A percentile compares a stretch with the other conserved stretches of the same genome.
phyloP scores from a whole-genome alignment of 1,139 yeast species.

The Yamadazyma siamensis region DNA sequence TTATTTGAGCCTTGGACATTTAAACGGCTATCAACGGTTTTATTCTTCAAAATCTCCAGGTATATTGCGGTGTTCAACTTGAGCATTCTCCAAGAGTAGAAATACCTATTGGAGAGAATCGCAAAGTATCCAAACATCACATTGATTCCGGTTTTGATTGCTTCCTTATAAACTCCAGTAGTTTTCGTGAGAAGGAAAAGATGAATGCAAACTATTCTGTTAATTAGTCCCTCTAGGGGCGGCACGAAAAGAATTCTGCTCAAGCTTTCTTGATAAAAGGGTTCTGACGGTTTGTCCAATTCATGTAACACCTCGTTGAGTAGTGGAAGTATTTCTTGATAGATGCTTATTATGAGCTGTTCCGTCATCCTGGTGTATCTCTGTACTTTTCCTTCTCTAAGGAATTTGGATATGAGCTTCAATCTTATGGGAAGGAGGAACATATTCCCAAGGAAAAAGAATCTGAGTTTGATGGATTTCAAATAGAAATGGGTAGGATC shows the following conservation, averaged over 20 bases:
- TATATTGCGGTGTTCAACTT: constrained; percentile 4
- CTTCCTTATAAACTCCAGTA: constrained; percentile 1
- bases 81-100: constrained; percentile 7
- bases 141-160: constrained; percentile 1
- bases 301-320: not conserved
- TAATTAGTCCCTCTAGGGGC: not conserved
- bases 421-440: constrained; percentile 1
- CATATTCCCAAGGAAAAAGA: constrained; percentile 3
- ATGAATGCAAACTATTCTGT: not conserved
- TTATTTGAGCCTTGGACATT: not conserved
- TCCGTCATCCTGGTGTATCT: not conserved
- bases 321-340: not conserved
- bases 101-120: constrained; percentile 2
- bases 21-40: not conserved
- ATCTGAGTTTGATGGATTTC: constrained; percentile 4
- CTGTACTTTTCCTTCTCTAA: not conserved
- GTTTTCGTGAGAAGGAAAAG: constrained; percentile 1
- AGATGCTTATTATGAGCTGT: not conserved
- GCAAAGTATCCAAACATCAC: constrained; percentile 2
- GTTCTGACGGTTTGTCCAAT: not conserved
- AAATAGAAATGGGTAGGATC: constrained; percentile 4
- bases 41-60: not conserved
- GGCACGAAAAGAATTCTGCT: not conserved
- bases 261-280: not conserved
- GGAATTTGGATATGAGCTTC: not conserved